A percentile compares a stretch with the other conserved stretches of the same genome.
These are phyloP conservation scores for Striga asiatica DNA, from an alignment of 257 asterid genomes.

Conservation along the genomic window DNA sequence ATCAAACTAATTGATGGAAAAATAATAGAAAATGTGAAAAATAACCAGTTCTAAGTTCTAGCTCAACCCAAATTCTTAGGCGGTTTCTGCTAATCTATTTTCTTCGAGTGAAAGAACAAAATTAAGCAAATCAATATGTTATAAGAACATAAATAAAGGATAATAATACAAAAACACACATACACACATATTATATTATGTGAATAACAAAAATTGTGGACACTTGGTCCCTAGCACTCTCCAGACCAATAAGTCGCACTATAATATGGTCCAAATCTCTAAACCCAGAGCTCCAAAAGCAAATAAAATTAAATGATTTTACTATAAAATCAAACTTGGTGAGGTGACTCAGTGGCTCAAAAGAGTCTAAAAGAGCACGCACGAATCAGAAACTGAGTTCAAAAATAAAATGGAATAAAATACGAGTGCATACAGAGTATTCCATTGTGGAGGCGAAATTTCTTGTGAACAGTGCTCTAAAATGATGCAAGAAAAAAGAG, in stretches of 20 bases:
- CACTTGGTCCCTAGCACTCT: constrained; percentile 20
- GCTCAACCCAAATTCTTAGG: too few species aligned
- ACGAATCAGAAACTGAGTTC: too few species aligned
- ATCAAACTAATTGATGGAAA: constrained; percentile 11
- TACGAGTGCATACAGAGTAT: background rate
- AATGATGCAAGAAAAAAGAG: too few species aligned
- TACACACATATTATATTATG: constrained; percentile 3
- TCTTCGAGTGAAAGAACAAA: constrained; percentile 4
- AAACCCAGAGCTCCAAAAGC: constrained; percentile 15
- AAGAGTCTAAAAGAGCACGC: too few species aligned
- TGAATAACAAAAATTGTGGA: constrained; percentile 25
- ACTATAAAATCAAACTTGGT: background rate
- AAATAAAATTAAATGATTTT: too few species aligned
- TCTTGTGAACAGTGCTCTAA: background rate
- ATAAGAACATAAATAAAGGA: too few species aligned
- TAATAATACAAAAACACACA: background rate
- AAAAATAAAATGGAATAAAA: too few species aligned
- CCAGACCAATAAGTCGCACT: constrained; percentile 28
- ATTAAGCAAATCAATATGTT: background rate
- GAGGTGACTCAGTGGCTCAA: background rate
- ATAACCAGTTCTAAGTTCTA: background rate
- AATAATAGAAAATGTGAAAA: background rate
- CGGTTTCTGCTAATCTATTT: background rate
- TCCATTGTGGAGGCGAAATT: background rate
- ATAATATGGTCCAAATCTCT: constrained; percentile 25